Conservation (phyloP, 2,329 filamentous ascomycete species). For the Xylaria sp. region DNA sequence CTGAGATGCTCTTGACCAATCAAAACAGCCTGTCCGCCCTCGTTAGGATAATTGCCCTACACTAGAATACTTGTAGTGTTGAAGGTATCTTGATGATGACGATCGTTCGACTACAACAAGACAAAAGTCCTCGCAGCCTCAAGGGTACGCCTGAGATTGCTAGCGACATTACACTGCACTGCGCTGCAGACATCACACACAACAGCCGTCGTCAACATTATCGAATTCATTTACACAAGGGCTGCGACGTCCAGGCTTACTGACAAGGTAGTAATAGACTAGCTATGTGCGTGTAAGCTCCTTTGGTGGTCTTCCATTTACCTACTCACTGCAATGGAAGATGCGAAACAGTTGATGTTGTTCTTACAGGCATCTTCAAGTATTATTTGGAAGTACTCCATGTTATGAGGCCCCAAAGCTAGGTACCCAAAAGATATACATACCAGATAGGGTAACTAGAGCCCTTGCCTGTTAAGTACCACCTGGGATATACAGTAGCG, state of each 20-base stretch:
- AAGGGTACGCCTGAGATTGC: slow-evolving; percentile 24
- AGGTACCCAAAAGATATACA: too few relatives aligned
- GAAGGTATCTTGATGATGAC: slow-evolving; percentile 37
- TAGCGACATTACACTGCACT: slow-evolving; percentile 21
- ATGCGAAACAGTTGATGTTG: too few relatives aligned
- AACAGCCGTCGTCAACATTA: slow-evolving; percentile 22
- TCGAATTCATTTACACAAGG: not conserved
- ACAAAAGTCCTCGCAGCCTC: slow-evolving; percentile 39
- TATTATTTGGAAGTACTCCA: too few relatives aligned
- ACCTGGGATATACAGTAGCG: too few relatives aligned
- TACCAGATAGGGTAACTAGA: not conserved
- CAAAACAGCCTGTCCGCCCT: slow-evolving; percentile 20
- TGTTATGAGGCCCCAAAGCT: not conserved
- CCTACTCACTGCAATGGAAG: too few relatives aligned
- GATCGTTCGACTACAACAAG: slow-evolving; percentile 39
- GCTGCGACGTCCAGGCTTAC: slow-evolving; percentile 27
- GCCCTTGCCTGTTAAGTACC: not conserved
- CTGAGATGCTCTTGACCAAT: slow-evolving; percentile 37
- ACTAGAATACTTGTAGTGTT: not conserved
- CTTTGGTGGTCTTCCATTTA: not conserved
- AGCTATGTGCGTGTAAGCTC: not conserved
- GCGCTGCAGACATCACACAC: slow-evolving; percentile 29
- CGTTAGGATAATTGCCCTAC: slow-evolving; percentile 22
- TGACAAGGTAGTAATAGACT: not conserved
- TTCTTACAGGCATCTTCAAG: too few relatives aligned